Percentiles rank a stretch among this genome's conserved stretches.
Conservation (phyloP, 108 stramenopile species). For the Mediolabrus comicus region DNA sequence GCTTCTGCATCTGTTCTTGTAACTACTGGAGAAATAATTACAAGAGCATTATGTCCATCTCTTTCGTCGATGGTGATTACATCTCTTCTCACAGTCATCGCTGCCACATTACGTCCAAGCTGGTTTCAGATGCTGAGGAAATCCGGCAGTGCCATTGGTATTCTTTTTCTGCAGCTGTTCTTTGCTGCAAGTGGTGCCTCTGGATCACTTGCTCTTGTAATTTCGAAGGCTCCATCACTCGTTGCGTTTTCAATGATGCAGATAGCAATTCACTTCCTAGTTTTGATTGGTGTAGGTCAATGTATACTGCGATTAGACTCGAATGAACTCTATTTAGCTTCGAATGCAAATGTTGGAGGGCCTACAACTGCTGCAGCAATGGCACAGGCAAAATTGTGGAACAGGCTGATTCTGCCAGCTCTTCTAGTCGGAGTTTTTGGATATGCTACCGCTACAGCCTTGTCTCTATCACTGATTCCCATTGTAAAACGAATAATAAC, state of each 20-base stretch:
- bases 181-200: conserved; percentile 91
- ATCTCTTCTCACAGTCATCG: conserved; percentile 71
- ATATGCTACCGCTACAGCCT: conserved; percentile 87
- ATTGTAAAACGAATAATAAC: conserved; percentile 45
- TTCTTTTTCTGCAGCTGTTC: conserved; percentile 87
- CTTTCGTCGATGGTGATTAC: conserved; percentile 73
- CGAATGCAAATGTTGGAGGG: conserved; percentile 92
- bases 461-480: conserved; percentile 79
- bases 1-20: conserved; percentile 71
- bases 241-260: conserved; percentile 84
- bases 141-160: conserved; percentile 69
- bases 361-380: conserved; percentile 93
- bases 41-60: conserved; percentile 47
- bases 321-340: conserved; percentile 81
- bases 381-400: conserved; percentile 93
- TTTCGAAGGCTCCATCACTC: conserved; percentile 83
- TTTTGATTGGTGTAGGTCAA: conserved; percentile 68
- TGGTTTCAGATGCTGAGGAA: conserved; percentile 63
- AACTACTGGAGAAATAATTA: conserved; percentile 58
- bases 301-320: conserved; percentile 61
- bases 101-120: conserved; percentile 68
- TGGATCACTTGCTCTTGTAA: conserved; percentile 74
- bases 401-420: conserved; percentile 77
- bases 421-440: conserved; percentile 90
- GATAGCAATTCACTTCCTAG: conserved; percentile 76